Percentiles rank a stretch among this genome's conserved stretches.
These are phyloP conservation scores for Ophiostoma novo-ulmi DNA, from an alignment of 2,329 filamentous ascomycete species.

Conservation along the genomic window DNA sequence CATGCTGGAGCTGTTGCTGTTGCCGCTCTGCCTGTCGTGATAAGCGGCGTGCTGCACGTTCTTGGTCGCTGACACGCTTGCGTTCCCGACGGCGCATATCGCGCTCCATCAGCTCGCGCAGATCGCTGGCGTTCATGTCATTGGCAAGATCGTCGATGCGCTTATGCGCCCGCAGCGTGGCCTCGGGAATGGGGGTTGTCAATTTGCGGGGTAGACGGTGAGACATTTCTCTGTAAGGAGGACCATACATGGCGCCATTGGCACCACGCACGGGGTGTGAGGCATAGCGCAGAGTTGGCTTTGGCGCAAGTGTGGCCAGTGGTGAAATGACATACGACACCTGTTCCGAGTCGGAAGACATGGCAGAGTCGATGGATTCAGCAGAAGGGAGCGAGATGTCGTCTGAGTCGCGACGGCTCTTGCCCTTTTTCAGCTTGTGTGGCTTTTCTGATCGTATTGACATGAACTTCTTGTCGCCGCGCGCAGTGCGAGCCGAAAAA, in stretches of 20 bases:
- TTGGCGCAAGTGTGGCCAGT: constrained; percentile 75
- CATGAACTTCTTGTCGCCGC: not conserved
- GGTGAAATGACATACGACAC: constrained; percentile 75
- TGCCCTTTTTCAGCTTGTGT: constrained; percentile 36
- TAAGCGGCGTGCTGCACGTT: constrained; percentile 60
- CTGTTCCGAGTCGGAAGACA: constrained; percentile 69
- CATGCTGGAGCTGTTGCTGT: constrained; percentile 39
- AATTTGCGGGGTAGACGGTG: constrained; percentile 46
- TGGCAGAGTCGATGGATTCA: constrained; percentile 69
- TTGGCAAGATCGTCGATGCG: constrained; percentile 70
- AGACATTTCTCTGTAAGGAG: constrained; percentile 41
- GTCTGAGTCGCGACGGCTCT: constrained; percentile 48
- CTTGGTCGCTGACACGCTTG: constrained; percentile 63
- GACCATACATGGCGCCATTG: constrained; percentile 30
- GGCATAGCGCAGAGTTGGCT: constrained; percentile 74
- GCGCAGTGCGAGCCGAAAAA: constrained; percentile 34
- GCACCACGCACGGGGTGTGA: constrained; percentile 53
- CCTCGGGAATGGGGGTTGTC: constrained; percentile 54
- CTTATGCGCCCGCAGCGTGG: constrained; percentile 56
- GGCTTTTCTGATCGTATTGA: constrained; percentile 25
- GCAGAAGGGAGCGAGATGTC: constrained; percentile 70
- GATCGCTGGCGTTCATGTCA: constrained; percentile 73
- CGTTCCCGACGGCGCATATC: constrained; percentile 75
- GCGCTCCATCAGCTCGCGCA: constrained; percentile 85
- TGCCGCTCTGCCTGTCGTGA: constrained; percentile 59